Percentiles rank a stretch among this genome's conserved stretches.
phyloP scores from a whole-genome alignment of 163 green algal genomes.

The Trebouxiophyceae sp. region DNA sequence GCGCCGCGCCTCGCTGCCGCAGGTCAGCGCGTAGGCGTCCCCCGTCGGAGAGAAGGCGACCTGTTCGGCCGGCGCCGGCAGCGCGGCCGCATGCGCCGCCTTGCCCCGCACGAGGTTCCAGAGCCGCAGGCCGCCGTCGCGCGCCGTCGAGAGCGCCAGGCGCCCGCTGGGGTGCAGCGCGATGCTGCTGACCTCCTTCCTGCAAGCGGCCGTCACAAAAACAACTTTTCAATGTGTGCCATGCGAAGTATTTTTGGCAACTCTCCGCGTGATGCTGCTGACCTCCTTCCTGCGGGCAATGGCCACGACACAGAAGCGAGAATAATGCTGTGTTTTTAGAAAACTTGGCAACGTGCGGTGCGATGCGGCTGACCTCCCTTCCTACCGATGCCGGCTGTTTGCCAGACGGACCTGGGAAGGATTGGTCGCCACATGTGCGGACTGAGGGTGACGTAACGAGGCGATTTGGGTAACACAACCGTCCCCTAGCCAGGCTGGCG shows the following conservation, averaged over 20 bases:
- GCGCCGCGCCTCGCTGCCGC: slow-evolving; percentile 13
- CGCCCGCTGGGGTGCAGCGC: slow-evolving; percentile 60
- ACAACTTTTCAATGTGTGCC: no score
- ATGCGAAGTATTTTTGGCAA: no score
- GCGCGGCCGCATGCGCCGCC: slow-evolving; percentile 1
- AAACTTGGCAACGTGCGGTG: slow-evolving; percentile 5
- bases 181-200: slow-evolving; percentile 51
- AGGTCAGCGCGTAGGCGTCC: slow-evolving; percentile 26
- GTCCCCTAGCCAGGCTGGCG: no score
- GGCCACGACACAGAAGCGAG: no score
- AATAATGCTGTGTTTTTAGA: no score
- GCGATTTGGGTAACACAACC: no score
- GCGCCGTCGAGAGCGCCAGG: slow-evolving; percentile 50
- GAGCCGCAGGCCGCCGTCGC: slow-evolving; percentile 64
- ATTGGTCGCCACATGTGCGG: no score
- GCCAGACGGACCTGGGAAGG: no score
- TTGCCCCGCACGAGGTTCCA: slow-evolving; percentile 65
- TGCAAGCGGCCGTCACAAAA: slow-evolving; percentile 36
- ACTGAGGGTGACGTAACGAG: no score
- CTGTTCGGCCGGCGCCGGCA: slow-evolving; percentile 43
- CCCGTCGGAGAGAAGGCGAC: slow-evolving; percentile 41
- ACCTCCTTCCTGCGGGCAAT: slow-evolving; percentile 59
- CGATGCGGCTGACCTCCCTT: slow-evolving; percentile 50
- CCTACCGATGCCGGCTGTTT: no score
- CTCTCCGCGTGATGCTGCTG: slow-evolving; percentile 46